Percentiles rank a stretch among this genome's conserved stretches.
These are phyloP conservation scores for Apiosordaria backusii DNA, from an alignment of 495 filamentous ascomycete genomes.

Conservation along the genomic window DNA sequence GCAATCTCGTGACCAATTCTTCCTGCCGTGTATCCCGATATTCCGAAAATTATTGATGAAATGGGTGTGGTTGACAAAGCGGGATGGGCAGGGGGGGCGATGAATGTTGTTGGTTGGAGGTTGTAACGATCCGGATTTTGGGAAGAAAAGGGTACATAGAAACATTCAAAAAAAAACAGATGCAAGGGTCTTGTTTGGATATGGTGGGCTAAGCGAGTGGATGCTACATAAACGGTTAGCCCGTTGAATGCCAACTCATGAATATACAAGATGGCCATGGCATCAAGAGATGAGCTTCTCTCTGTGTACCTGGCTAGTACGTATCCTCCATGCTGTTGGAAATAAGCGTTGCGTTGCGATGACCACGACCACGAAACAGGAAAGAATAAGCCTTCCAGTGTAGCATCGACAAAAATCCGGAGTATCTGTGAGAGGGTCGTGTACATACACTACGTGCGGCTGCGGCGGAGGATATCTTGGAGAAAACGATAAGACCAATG, in stretches of 20 bases:
- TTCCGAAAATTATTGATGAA: not conserved
- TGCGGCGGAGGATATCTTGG: not conserved
- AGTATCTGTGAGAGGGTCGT: not conserved
- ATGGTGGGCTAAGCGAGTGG: not conserved
- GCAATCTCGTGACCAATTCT: conserved; percentile 14
- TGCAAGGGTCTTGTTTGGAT: not conserved
- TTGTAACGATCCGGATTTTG: not conserved
- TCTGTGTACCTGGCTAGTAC: not conserved
- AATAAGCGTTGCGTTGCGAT: not conserved
- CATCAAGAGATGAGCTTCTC: not conserved
- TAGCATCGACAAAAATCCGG: not conserved
- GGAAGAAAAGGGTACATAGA: not conserved
- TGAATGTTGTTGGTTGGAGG: not conserved
- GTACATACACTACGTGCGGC: not conserved
- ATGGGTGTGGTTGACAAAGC: not conserved
- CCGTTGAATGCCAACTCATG: not conserved
- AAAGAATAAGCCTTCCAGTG: not conserved
- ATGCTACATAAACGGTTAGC: not conserved
- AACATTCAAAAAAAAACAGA: not conserved
- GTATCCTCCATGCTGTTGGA: not conserved
- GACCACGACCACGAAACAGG: not conserved
- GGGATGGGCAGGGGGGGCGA: not conserved
- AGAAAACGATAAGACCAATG: not conserved
- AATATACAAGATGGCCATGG: not conserved
- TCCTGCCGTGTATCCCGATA: conserved; percentile 16